These are phyloP conservation scores for Amoebophrya sp. DNA, from an alignment of 169 alveolate genomes.

Conservation along the genomic window DNA sequence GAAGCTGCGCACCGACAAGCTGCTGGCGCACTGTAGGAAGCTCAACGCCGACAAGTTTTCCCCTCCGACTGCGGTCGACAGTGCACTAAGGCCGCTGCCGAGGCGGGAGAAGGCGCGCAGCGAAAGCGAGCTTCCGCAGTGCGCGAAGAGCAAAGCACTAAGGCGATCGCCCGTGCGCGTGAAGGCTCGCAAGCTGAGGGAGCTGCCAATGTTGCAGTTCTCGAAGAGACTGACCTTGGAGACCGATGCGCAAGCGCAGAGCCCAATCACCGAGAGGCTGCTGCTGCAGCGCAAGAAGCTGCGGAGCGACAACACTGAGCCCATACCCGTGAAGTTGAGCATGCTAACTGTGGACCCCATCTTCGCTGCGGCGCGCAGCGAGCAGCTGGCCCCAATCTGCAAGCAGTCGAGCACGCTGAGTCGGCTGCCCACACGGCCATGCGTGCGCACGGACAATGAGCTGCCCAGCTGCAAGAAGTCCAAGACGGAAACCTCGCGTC, in stretches of 20 bases:
- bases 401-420: background rate
- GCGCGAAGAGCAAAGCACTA: background rate
- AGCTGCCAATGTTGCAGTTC: background rate
- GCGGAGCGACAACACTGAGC: background rate
- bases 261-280: background rate
- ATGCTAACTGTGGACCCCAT: background rate
- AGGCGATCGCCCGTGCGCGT: background rate
- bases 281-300: constrained; percentile 2
- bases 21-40: background rate
- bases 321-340: constrained; percentile 5
- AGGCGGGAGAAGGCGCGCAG: constrained; percentile 26
- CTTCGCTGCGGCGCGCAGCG: background rate
- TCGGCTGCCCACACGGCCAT: background rate
- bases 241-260: too few species aligned
- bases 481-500: background rate
- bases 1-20: background rate
- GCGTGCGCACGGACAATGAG: background rate
- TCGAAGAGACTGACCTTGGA: too few species aligned
- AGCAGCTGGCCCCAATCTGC: background rate
- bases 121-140: background rate
- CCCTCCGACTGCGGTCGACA: background rate
- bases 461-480: background rate
- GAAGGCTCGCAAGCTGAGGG: constrained; percentile 24
- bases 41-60: background rate
- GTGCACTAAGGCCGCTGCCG: background rate